Evolutionary conservation across 257 asterid genomes (phyloP).

Genomic region (Anisodus acutangulus): DNA sequence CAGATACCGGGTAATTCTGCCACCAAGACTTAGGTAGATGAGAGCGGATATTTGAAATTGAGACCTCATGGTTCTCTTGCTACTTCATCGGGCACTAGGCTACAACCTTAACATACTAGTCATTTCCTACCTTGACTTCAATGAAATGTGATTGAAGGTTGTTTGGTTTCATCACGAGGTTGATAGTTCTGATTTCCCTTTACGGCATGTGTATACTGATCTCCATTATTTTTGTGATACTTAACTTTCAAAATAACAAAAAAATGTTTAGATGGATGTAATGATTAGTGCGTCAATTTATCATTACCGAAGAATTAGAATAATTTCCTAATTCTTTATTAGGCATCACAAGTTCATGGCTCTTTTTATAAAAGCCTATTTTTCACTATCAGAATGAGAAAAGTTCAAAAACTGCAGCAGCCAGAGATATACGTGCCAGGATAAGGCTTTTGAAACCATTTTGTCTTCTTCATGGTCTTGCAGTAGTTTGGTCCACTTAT

Average conservation of each 20-base stretch:
- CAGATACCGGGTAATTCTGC: neutral
- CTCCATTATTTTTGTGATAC: neutral
- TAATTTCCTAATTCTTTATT: neutral
- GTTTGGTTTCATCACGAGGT: neutral
- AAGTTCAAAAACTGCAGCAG: neutral
- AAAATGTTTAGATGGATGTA: neutral
- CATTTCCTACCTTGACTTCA: neutral
- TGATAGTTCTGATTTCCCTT: neutral
- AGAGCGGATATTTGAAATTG: neutral
- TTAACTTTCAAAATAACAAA: slow-evolving; percentile 2
- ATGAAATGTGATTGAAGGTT: neutral
- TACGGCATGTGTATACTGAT: neutral
- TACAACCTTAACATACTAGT: neutral
- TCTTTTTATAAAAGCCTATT: neutral
- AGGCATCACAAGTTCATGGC: neutral
- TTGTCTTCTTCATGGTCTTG: slow-evolving; percentile 5
- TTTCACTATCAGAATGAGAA: neutral
- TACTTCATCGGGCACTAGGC: neutral
- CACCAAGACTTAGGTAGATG: neutral
- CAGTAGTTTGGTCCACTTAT: slow-evolving; percentile 14
- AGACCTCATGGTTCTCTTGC: neutral
- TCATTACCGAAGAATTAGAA: neutral
- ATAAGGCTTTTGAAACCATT: neutral
- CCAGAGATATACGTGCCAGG: neutral
- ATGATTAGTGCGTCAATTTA: too few species aligned